Evolutionary conservation across 768 basidiomycete genomes (phyloP), one percentile per base, ranked within the genome.

Genomic region (Kwoniella botswanensis): DNA sequence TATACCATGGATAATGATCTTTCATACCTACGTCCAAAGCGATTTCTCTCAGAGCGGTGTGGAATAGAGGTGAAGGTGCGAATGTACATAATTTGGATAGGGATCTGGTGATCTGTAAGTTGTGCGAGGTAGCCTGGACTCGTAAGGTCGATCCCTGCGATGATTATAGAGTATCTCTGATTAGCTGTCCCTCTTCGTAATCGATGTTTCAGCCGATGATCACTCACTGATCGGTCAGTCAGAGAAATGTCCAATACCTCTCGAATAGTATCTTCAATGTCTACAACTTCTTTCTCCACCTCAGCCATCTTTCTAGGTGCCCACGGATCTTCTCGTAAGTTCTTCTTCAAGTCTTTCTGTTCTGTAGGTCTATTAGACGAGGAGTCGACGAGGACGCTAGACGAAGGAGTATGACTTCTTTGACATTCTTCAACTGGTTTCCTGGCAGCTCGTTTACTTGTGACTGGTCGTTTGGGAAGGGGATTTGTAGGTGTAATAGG

Each of bases 1-100:
- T 2, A 35, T 58, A 58, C 57, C 57, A 58, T 26, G 57, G 57
- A n/a, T 58, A 58, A 13, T 58, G 24, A 3, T 58, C 57, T 13
- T 11, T 13, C 3, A 58, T 29, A 29, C 57, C 57, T 12, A 41
- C 57, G 22, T 26, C 24, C 17, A 3, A 22, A 17, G 57, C 10
- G 15, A 58, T 10, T 21, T 26, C 29, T 24, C 41, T 17, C 15
- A 58, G n/a, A 29, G 24, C 57, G 15, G 10, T 17, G 29, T 58
- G 57, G 13, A 58, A 58, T 3, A 58, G 29, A n/a, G n/a, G 6
- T 15, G 57, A 58, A 13, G 57, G 57, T 13, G 57, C 9, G 29
- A 58, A 58, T 12, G 29, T 24, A 17, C 57, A 58, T 26, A 58
- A 13, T 35, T 35, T 58, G n/a, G 57, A n/a, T 13, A 35, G 29